phyloP scores from a whole-genome alignment of 2,329 filamentous ascomycete species.

The Penicillium corylophilum region DNA sequence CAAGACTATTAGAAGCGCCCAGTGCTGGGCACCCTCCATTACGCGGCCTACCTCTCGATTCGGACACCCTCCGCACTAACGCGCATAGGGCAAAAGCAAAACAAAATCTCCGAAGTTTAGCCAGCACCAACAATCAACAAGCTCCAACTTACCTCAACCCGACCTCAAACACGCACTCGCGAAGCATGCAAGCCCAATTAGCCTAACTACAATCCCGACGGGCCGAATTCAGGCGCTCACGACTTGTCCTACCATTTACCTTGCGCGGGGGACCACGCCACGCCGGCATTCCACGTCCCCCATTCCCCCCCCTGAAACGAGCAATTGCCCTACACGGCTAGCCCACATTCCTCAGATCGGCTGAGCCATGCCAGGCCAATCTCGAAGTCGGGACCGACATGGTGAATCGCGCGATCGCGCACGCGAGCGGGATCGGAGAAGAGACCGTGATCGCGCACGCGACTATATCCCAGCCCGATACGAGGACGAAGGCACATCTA shows the following conservation, averaged over 20 bases:
- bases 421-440: conserved; percentile 13
- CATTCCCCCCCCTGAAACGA: not conserved
- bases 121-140: not conserved
- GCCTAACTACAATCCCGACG: not conserved
- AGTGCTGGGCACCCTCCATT: not conserved
- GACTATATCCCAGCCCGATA: conserved; percentile 22
- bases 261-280: not conserved
- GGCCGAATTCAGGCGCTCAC: not conserved
- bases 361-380: conserved; percentile 31
- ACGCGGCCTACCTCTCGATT: not conserved
- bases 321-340: no score
- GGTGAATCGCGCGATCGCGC: conserved; percentile 24
- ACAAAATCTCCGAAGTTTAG: conserved; percentile 15
- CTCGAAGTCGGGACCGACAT: conserved; percentile 35
- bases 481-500: conserved; percentile 15
- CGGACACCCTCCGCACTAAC: conserved; percentile 11
- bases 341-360: not conserved
- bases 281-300: not conserved
- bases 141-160: not conserved
- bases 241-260: conserved; percentile 1
- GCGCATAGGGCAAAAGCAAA: conserved; percentile 24
- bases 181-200: not conserved
- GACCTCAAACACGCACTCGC: not conserved
- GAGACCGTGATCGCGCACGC: conserved; percentile 10
- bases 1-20: not conserved